Evolutionary conservation across 441 rosid genomes (phyloP).

Genomic region (Pelargonium fulgidum): DNA sequence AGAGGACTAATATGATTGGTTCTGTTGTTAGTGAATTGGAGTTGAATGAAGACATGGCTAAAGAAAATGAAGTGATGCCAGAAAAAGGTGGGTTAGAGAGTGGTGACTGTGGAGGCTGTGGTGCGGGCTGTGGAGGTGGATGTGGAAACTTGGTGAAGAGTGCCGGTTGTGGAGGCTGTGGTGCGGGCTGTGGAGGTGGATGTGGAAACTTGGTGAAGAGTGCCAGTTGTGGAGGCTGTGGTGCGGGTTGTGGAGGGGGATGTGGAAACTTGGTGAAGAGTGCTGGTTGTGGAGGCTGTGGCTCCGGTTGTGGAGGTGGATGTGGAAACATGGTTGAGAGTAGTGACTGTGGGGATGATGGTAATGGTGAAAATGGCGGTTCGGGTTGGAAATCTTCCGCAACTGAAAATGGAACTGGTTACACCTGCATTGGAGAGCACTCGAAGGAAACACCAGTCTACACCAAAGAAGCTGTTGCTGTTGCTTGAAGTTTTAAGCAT

Average conservation of each 20-base stretch:
- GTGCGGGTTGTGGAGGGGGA: not conserved
- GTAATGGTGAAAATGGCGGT: conserved; percentile 7
- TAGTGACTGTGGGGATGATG: not conserved
- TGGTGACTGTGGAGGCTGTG: no score
- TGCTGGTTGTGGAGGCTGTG: no score
- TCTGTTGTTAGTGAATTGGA: conserved; percentile 13
- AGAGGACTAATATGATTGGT: conserved; percentile 5
- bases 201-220: not conserved
- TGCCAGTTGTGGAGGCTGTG: not conserved
- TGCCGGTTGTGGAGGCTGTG: not conserved
- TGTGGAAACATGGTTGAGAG: not conserved
- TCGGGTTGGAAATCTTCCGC: conserved; percentile 7
- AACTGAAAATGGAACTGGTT: conserved; percentile 10
- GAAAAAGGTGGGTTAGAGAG: conserved; percentile 2
- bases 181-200: not conserved
- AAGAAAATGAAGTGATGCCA: conserved; percentile 16
- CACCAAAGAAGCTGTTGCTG: conserved; percentile 20
- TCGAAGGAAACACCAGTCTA: conserved; percentile 15
- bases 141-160: no score
- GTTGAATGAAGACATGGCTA: conserved; percentile 14
- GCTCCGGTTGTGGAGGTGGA: not conserved
- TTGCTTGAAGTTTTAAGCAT: conserved; percentile 18
- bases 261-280: not conserved
- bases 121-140: no score
- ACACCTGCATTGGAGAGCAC: conserved; percentile 11